A percentile compares a stretch with the other conserved stretches of the same genome.
phyloP scores from a whole-genome alignment of 2,329 filamentous ascomycete species.

The Macrophomina phaseolina region DNA sequence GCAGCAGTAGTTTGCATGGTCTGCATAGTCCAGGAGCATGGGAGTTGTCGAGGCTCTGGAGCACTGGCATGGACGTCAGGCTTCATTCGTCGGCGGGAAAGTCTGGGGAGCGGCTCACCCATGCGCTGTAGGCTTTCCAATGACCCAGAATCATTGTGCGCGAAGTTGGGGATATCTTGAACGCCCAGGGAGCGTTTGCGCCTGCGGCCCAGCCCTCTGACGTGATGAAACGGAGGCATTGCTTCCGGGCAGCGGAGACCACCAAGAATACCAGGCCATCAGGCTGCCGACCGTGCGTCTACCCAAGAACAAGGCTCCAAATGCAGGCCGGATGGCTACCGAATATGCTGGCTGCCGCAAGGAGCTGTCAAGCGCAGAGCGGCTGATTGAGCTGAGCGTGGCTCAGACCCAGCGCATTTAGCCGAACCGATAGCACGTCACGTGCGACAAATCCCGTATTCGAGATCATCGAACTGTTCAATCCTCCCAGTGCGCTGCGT shows the following conservation, averaged over 20 bases:
- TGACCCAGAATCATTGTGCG: not conserved
- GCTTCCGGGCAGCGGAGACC: not conserved
- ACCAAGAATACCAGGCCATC: not conserved
- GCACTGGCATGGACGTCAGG: not conserved
- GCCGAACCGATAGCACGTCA: too few relatives aligned
- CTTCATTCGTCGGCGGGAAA: not conserved
- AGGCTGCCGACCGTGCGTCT: not conserved
- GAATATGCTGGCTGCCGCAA: too few relatives aligned
- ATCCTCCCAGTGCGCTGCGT: too few relatives aligned
- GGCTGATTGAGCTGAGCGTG: too few relatives aligned
- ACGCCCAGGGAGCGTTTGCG: conserved; percentile 4
- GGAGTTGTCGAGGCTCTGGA: not conserved
- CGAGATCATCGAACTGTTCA: too few relatives aligned
- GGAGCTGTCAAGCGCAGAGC: too few relatives aligned
- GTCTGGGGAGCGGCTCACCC: not conserved
- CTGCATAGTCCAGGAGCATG: not conserved
- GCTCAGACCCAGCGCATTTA: too few relatives aligned
- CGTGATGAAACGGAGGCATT: not conserved
- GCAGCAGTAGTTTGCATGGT: not conserved
- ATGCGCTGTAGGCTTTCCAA: not conserved
- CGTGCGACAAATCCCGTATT: too few relatives aligned
- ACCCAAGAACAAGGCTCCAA: not conserved
- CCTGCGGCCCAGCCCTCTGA: conserved; percentile 2
- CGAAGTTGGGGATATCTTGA: not conserved
- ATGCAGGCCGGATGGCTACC: too few relatives aligned